phyloP scores from a whole-genome alignment of 2,329 filamentous ascomycete genomes.

The Parastagonospora avenae region DNA sequence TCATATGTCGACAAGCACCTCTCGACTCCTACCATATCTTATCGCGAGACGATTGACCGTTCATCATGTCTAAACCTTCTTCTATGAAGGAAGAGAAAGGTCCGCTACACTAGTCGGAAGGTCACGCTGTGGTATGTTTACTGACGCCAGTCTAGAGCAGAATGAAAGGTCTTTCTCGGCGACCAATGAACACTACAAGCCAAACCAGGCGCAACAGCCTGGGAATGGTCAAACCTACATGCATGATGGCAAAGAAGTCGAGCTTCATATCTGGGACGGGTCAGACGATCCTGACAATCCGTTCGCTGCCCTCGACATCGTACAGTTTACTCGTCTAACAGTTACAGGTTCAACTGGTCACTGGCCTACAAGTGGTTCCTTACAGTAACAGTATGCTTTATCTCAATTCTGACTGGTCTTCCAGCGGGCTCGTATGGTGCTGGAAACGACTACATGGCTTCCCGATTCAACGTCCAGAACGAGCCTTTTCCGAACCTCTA shows the following conservation, averaged over 20 bases:
- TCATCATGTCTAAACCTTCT: constrained; percentile 12
- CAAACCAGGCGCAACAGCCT: constrained; percentile 1
- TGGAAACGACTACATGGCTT: constrained; percentile 38
- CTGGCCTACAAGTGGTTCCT: constrained; percentile 48
- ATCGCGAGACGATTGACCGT: neutral
- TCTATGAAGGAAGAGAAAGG: constrained; percentile 16
- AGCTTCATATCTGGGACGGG: constrained; percentile 30
- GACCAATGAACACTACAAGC: constrained; percentile 2
- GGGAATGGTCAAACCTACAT: constrained; percentile 10
- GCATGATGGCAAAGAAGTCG: constrained; percentile 27
- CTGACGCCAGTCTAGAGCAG: neutral
- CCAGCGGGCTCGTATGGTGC: constrained; percentile 50
- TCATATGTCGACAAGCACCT: too few species aligned
- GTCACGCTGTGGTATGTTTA: neutral
- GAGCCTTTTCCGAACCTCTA: constrained; percentile 46
- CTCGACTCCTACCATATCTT: neutral
- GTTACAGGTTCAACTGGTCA: constrained; percentile 49
- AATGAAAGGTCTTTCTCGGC: neutral
- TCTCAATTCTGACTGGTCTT: constrained; percentile 50
- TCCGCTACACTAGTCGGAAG: neutral
- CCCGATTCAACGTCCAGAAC: constrained; percentile 45
- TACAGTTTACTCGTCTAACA: too few species aligned
- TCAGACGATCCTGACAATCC: constrained; percentile 32
- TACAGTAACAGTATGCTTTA: constrained; percentile 50
- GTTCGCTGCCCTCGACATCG: constrained; percentile 2